Evolutionary conservation across 495 filamentous ascomycete genomes (phyloP).

Genomic region (Penicillium maclennaniae): DNA sequence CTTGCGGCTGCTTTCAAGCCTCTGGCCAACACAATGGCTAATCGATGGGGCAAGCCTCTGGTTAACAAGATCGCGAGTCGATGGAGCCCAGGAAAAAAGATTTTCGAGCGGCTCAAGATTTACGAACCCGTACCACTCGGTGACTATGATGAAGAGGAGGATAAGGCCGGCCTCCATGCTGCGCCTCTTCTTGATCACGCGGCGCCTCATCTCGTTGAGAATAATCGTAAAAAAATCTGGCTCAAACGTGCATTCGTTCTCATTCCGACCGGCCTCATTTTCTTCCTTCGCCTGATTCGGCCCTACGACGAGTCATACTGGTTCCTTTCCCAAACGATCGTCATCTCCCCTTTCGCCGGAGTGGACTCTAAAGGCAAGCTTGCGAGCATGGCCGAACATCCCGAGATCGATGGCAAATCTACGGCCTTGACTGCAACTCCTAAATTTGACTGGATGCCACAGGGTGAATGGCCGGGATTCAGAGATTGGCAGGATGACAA

Average conservation of each 20-base stretch:
- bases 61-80: constrained; percentile 4
- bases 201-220: neutral
- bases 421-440: constrained; percentile 20
- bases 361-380: constrained; percentile 22
- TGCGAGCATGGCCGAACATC: constrained; percentile 11
- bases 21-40: neutral
- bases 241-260: constrained; percentile 17
- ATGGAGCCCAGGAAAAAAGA: constrained; percentile 8
- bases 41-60: too few relatives aligned
- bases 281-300: constrained; percentile 18
- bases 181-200: constrained; percentile 14
- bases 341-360: constrained; percentile 19
- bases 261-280: constrained; percentile 9
- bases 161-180: constrained; percentile 13
- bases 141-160: constrained; percentile 26
- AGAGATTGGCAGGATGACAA: constrained; percentile 20
- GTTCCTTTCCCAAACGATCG: constrained; percentile 25
- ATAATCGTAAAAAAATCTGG: neutral
- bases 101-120: constrained; percentile 23
- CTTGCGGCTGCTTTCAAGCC: constrained; percentile 15
- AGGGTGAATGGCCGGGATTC: constrained; percentile 23
- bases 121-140: constrained; percentile 17
- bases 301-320: constrained; percentile 16
- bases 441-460: constrained; percentile 23
- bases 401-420: constrained; percentile 10